Evolutionary conservation across 139 green algal species (phyloP).

Genomic region (Coccomyxa sp.): DNA sequence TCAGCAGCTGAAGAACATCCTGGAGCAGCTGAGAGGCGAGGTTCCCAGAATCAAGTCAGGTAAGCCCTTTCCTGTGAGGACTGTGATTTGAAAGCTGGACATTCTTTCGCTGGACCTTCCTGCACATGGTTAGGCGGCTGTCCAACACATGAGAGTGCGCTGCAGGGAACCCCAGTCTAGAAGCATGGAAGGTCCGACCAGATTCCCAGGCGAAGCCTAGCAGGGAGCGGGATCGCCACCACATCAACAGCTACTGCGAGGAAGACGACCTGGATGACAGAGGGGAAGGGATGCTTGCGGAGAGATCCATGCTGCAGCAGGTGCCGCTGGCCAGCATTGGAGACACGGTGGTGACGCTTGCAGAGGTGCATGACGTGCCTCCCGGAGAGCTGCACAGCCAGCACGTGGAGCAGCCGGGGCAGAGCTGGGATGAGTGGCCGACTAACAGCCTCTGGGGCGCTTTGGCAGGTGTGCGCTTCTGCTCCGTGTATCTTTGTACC

Average conservation of each 20-base stretch:
- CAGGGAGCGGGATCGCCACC: not conserved
- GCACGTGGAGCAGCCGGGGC: not conserved
- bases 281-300: not conserved
- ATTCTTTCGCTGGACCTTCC: no score
- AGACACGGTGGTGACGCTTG: not conserved
- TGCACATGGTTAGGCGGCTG: no score
- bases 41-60: conserved; percentile 21
- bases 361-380: not conserved
- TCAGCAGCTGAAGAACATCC: conserved; percentile 31
- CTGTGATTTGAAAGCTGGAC: no score
- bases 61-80: no score
- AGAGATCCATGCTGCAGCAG: not conserved
- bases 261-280: not conserved
- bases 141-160: no score
- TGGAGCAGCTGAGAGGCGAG: conserved; percentile 44
- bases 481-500: no score
- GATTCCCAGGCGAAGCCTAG: no score
- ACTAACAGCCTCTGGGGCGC: not conserved
- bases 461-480: not conserved
- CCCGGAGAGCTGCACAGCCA: not conserved
- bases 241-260: not conserved
- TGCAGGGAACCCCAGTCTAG: no score
- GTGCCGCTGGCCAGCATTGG: not conserved
- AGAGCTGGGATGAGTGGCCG: not conserved
- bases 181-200: no score